Conservation (phyloP, 306 rosid genomes). For the Rosa persica region DNA sequence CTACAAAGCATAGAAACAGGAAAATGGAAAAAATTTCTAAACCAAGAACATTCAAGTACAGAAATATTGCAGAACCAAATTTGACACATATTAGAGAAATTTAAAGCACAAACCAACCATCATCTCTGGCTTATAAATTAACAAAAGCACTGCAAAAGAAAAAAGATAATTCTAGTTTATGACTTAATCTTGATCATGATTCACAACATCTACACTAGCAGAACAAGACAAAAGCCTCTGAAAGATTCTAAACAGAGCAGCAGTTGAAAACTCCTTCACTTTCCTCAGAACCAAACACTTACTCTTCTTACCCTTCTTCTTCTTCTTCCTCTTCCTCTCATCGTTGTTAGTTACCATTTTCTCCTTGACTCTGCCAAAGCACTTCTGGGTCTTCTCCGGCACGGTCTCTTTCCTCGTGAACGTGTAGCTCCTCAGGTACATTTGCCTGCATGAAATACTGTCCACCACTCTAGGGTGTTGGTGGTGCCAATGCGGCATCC, state of each 20-base stretch:
- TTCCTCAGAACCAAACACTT: slow-evolving; percentile 73
- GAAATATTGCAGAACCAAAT: not conserved
- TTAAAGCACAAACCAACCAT: not conserved
- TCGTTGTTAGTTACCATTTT: slow-evolving; percentile 32
- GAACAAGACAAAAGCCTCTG: slow-evolving; percentile 64
- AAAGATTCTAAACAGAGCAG: slow-evolving; percentile 56
- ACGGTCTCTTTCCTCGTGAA: slow-evolving; percentile 74
- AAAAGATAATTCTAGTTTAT: not conserved
- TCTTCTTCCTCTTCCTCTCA: slow-evolving; percentile 1
- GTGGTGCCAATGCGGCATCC: slow-evolving; percentile 35
- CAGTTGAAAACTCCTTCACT: slow-evolving; percentile 53
- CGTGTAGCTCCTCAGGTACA: slow-evolving; percentile 77
- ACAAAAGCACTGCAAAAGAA: not conserved
- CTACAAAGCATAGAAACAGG: not conserved
- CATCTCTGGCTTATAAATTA: slow-evolving; percentile 26
- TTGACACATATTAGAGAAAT: slow-evolving; percentile 2
- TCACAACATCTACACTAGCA: slow-evolving; percentile 65
- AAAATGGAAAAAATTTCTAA: not conserved
- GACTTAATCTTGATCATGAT: slow-evolving; percentile 24
- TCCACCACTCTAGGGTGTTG: slow-evolving; percentile 72
- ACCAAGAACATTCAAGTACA: slow-evolving; percentile 8
- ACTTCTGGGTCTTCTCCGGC: slow-evolving; percentile 67
- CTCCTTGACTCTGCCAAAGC: slow-evolving; percentile 62
- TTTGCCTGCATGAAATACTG: slow-evolving; percentile 83
- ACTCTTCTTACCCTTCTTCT: slow-evolving; percentile 27